phyloP scores from a whole-genome alignment of 2,329 filamentous ascomycete genomes.

The Ophiocordyceps camponoti-rufipedis region DNA sequence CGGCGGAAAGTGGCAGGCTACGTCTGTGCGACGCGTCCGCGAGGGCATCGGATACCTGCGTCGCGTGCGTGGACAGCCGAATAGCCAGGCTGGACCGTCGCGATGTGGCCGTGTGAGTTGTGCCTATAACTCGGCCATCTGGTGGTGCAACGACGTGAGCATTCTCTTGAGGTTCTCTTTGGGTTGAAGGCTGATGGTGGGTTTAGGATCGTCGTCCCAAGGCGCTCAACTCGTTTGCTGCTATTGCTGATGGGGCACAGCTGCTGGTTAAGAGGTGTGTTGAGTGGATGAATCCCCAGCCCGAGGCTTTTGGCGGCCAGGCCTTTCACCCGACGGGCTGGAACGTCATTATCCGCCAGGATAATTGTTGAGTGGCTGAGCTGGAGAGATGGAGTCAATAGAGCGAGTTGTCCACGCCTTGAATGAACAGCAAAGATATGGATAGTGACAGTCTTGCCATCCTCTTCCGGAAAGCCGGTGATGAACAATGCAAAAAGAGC shows the following conservation, averaged over 20 bases:
- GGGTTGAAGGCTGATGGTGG: no score
- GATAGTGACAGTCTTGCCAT: neutral
- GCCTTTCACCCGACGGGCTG: constrained; percentile 1
- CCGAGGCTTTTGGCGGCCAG: neutral
- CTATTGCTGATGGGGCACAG: constrained; percentile 1
- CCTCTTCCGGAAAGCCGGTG: neutral
- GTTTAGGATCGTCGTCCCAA: neutral
- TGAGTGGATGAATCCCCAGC: neutral
- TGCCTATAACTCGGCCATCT: constrained; percentile 1
- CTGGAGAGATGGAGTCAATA: no score
- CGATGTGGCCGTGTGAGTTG: constrained; percentile 1
- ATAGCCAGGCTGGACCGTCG: neutral
- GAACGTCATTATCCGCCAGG: neutral
- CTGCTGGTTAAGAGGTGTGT: neutral
- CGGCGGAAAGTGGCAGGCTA: neutral
- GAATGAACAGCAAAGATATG: no score
- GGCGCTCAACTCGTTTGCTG: neutral
- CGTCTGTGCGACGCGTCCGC: neutral
- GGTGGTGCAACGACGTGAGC: constrained; percentile 2
- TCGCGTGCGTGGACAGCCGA: neutral
- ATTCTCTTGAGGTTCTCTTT: no score
- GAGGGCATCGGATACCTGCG: constrained; percentile 1
- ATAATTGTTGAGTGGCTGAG: neutral
- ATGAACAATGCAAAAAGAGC: neutral
- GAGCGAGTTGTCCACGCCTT: no score